Conservation (phyloP, 495 filamentous ascomycete species). For the Cercophora samala region DNA sequence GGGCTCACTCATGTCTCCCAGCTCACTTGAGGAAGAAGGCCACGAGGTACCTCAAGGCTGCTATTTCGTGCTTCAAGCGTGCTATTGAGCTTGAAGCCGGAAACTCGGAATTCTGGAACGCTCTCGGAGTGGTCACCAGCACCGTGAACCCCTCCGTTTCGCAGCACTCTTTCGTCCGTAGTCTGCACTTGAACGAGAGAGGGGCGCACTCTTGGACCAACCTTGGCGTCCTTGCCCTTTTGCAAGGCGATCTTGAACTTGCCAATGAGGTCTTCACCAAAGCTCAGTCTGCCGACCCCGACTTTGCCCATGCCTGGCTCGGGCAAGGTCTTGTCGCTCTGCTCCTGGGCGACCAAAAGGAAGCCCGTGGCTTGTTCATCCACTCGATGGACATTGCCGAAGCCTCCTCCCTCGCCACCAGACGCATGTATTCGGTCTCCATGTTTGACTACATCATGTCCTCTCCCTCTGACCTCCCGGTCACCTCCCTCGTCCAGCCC, state of each 20-base stretch:
- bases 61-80: constrained; percentile 91
- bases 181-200: constrained; percentile 84
- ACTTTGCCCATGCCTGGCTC: constrained; percentile 88
- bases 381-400: constrained; percentile 92
- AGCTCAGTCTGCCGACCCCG: constrained; percentile 89
- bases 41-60: constrained; percentile 69
- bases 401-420: constrained; percentile 64
- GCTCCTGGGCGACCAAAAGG: constrained; percentile 63
- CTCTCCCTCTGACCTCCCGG: constrained; percentile 52
- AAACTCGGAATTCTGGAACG: constrained; percentile 97
- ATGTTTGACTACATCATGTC: constrained; percentile 73
- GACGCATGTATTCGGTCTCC: constrained; percentile 71
- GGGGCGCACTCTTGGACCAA: constrained; percentile 87
- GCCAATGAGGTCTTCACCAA: constrained; percentile 86
- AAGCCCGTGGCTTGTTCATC: constrained; percentile 82
- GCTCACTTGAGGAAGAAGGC: constrained; percentile 44
- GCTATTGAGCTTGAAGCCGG: constrained; percentile 94
- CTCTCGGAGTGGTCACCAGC: constrained; percentile 85
- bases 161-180: constrained; percentile 92
- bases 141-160: constrained; percentile 79
- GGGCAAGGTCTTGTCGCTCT: constrained; percentile 86
- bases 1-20: constrained; percentile 64
- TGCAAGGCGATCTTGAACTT: constrained; percentile 76
- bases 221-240: constrained; percentile 76
- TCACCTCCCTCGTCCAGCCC: constrained; percentile 60